Evolutionary conservation across 139 green algal species (phyloP).

Genomic region (Bryopsis sp.): DNA sequence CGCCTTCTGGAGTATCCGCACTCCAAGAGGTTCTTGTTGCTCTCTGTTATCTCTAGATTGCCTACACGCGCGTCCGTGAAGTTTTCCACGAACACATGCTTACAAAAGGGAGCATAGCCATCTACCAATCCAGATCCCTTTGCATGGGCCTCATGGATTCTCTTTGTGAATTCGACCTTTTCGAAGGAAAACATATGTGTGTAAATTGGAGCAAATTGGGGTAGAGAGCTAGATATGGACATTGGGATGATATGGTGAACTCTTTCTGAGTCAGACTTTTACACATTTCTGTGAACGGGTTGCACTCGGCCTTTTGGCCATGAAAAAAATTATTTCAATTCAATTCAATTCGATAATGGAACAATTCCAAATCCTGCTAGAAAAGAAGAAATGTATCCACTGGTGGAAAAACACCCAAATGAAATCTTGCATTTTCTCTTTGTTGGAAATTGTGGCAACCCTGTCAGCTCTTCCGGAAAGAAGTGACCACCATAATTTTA

Average conservation of each 20-base stretch:
- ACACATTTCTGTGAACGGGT: no score
- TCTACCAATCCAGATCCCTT: slow-evolving; percentile 33
- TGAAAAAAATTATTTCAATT: background rate
- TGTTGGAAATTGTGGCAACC: background rate
- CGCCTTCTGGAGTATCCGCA: slow-evolving; percentile 61
- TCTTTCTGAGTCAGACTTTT: background rate
- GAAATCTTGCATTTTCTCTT: no score
- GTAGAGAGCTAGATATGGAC: no score
- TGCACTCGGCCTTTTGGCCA: no score
- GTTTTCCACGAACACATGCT: slow-evolving; percentile 90
- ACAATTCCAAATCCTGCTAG: background rate
- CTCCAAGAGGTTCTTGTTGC: slow-evolving; percentile 61
- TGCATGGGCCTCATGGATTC: slow-evolving; percentile 44
- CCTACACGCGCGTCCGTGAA: slow-evolving; percentile 36
- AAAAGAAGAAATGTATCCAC: no score
- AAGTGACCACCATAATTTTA: background rate
- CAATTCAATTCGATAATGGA: background rate
- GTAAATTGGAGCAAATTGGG: background rate
- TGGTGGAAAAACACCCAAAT: no score
- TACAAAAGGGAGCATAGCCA: slow-evolving; percentile 93
- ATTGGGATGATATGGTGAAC: no score
- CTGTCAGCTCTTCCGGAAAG: background rate
- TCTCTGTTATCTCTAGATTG: slow-evolving; percentile 57
- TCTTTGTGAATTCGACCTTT: slow-evolving; percentile 58
- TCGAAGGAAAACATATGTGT: background rate